Conservation (phyloP, 1,284 basidiomycete species). For the Agaricales sp. region DNA sequence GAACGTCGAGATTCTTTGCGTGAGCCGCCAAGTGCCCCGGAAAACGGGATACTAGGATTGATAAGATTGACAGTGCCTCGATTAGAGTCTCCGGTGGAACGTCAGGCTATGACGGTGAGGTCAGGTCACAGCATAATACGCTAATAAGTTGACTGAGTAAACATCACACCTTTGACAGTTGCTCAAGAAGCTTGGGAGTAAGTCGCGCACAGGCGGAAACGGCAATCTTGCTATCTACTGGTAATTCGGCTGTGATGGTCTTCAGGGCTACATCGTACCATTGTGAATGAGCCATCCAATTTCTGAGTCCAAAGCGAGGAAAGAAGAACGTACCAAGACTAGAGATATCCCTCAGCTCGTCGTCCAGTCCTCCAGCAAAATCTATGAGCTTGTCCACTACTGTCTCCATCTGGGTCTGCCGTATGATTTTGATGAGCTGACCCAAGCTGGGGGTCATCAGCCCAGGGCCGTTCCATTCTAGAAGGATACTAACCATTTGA, state of each 20-base stretch:
- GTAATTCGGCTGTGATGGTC: conserved; percentile 87
- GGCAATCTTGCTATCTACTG: conserved; percentile 70
- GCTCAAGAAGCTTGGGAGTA: conserved; percentile 73
- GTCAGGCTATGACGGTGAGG: conserved; percentile 30
- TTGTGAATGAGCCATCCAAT: conserved; percentile 2
- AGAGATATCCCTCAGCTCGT: conserved; percentile 89
- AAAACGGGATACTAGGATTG: conserved; percentile 86
- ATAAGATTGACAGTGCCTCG: conserved; percentile 85
- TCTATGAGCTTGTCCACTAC: conserved; percentile 85
- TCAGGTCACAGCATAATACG: conserved; percentile 11
- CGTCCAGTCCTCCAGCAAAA: conserved; percentile 77
- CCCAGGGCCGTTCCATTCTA: background rate
- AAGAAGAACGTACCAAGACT: conserved; percentile 60
- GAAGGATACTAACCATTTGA: conserved; percentile 64
- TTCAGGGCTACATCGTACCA: conserved; percentile 63
- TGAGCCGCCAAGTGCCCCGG: conserved; percentile 58
- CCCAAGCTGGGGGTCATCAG: conserved; percentile 49
- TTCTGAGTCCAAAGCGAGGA: background rate
- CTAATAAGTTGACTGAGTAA: background rate
- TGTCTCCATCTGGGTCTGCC: conserved; percentile 72
- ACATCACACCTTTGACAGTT: conserved; percentile 60
- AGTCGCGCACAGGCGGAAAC: conserved; percentile 76
- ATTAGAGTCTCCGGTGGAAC: conserved; percentile 80
- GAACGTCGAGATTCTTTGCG: conserved; percentile 43
- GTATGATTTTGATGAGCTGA: conserved; percentile 79